Percentiles rank a stretch among this genome's conserved stretches.
These are phyloP conservation scores for Acer negundo DNA, from an alignment of 345 rosid species.

Conservation along the genomic window DNA sequence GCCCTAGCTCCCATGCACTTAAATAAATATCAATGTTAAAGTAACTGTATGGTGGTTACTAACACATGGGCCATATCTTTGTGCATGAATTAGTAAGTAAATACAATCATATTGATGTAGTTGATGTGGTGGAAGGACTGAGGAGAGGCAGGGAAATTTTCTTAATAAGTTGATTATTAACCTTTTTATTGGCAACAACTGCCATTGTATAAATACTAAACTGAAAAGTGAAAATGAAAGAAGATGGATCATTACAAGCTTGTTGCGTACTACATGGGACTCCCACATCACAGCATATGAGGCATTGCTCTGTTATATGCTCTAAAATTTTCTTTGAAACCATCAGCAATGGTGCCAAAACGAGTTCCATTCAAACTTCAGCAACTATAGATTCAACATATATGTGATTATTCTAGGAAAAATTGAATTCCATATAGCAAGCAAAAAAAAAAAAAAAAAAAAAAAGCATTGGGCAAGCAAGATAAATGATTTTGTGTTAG, in stretches of 20 bases:
- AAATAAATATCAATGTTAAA: background rate
- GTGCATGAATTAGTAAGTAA: background rate
- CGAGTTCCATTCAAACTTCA: constrained; percentile 52
- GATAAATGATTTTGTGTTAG: background rate
- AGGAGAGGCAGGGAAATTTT: background rate
- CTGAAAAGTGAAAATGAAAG: constrained; percentile 95
- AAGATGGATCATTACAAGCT: constrained; percentile 86
- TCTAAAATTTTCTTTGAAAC: constrained; percentile 69
- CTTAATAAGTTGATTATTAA: background rate
- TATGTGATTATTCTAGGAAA: constrained; percentile 7
- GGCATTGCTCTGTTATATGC: constrained; percentile 89
- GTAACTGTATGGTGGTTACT: background rate
- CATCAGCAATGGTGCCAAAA: constrained; percentile 73
- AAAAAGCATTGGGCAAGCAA: background rate
- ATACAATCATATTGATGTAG: background rate
- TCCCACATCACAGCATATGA: constrained; percentile 94
- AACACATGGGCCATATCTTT: background rate
- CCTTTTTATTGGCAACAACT: background rate
- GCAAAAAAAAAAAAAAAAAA: background rate
- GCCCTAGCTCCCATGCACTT: background rate
- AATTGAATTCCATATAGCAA: background rate
- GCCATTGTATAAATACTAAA: constrained; percentile 37
- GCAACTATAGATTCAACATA: constrained; percentile 13
- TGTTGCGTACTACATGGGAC: constrained; percentile 81
- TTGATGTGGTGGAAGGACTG: background rate